These are phyloP conservation scores for Monosporascus sp. DNA, from an alignment of 2,329 filamentous ascomycete species.

Conservation along the genomic window DNA sequence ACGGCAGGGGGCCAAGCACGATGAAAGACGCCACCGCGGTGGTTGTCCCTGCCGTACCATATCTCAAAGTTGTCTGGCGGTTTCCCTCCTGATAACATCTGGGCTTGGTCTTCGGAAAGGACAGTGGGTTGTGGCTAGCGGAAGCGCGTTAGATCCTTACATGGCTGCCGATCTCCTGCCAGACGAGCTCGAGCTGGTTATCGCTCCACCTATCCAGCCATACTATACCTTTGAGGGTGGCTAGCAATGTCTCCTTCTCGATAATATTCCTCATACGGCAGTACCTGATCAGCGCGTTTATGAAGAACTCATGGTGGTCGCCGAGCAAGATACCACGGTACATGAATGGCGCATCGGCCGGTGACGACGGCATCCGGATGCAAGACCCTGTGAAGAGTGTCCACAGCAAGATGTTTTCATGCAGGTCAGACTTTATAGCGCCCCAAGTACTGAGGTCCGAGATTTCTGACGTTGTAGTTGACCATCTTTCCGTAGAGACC, in stretches of 20 bases:
- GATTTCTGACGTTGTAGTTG: constrained; percentile 5
- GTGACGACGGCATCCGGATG: constrained; percentile 17
- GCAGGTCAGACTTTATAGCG: constrained; percentile 16
- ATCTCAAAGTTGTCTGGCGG: not conserved
- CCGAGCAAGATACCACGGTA: constrained; percentile 11
- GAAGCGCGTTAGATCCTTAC: constrained; percentile 7
- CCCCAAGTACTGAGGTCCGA: not conserved
- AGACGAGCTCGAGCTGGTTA: constrained; percentile 21
- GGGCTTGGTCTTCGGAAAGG: not conserved
- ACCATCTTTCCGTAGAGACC: constrained; percentile 7
- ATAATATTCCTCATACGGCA: constrained; percentile 20
- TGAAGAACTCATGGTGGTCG: constrained; percentile 24
- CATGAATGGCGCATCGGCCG: constrained; percentile 6
- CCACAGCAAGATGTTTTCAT: constrained; percentile 25
- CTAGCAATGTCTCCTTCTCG: constrained; percentile 15
- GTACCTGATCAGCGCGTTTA: constrained; percentile 20
- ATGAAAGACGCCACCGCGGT: no score
- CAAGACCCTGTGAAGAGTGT: constrained; percentile 26
- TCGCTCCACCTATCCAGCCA: constrained; percentile 28
- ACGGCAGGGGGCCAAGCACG: not conserved
- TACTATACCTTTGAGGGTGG: constrained; percentile 19
- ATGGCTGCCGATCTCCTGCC: constrained; percentile 19
- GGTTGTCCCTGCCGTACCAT: not conserved
- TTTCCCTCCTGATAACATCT: not conserved
- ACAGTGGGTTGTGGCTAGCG: not conserved